Evolutionary conservation across 2,329 filamentous ascomycete species (phyloP), one percentile per base, ranked within the genome.

Genomic region (Aspergillus niger): DNA sequence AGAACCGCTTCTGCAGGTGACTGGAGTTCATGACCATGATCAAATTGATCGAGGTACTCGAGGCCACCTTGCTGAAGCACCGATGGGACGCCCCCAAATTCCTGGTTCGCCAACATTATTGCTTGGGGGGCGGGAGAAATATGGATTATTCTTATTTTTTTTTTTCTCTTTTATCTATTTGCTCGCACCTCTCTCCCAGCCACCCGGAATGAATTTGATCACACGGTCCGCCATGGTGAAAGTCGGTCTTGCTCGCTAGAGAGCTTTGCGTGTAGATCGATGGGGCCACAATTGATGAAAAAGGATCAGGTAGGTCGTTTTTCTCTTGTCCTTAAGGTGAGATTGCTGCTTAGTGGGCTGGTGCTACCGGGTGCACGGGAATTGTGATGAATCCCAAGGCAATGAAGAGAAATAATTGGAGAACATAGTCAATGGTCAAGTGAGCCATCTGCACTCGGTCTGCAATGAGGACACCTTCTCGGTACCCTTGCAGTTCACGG

Each of bases 1-100:
- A 63, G 64, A 59, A 61, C 59, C 32, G 54, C 58, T 63, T 58
- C 61, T 69, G 64, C 63, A 63, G 49, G 60, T 61, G 63, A 60
- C 61, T 63, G 65, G 64, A 62, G 58, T 60, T 61, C 39, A 58
- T 58, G 47, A 56, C 60, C 58, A n/a, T n/a, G 43, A 24, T 32
- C 52, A 28, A 13, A 13, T 36, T 43, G 52, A 26, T 55, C 17
- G 39, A 41, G 30, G 38, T 20, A 28, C 38, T 50, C 41, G 24
- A 59, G 53, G 26, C 48, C 26, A 15, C 47, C 58, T 60, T 57
- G 44, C 52, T 55, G 38, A 20, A 43, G 47, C 47, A 50, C 47
- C 47, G 47, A 50, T 50, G 47, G 32, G 47, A 50, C 47, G 38
- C 32, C 32, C 51, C 51, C 43, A 49, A 57, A 48, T 57, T 57